phyloP scores from a whole-genome alignment of 371 early-diverging fungal species.

The Rhizopus microsporus region DNA sequence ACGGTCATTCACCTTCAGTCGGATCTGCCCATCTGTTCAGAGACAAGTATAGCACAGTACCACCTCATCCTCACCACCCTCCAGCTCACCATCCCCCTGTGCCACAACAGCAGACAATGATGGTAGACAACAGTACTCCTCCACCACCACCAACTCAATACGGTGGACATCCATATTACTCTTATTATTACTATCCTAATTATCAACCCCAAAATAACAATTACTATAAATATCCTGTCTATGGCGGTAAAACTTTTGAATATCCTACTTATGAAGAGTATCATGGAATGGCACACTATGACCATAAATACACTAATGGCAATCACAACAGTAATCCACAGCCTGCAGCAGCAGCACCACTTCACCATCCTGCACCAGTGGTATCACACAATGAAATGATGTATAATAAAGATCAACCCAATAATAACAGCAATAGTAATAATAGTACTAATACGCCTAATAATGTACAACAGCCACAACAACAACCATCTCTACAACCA shows the following conservation, averaged over 20 bases:
- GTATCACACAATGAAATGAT: neutral
- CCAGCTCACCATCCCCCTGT: neutral
- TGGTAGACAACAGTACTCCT: neutral
- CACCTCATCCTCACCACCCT: slow-evolving; percentile 6
- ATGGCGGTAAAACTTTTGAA: slow-evolving; percentile 1
- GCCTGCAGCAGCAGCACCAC: neutral
- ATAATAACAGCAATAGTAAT: neutral
- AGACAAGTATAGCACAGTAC: slow-evolving; percentile 14
- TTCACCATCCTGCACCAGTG: neutral
- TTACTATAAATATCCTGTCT: slow-evolving; percentile 3
- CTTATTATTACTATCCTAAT: slow-evolving; percentile 1
- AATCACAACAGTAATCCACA: neutral
- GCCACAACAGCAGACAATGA: neutral
- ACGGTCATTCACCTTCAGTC: slow-evolving; percentile 18
- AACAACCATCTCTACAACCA: too few species aligned
- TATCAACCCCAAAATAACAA: neutral
- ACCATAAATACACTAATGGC: neutral
- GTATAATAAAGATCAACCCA: slow-evolving; percentile 4
- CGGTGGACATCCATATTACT: slow-evolving; percentile 1
- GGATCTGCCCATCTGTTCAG: slow-evolving; percentile 9
- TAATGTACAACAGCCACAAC: slow-evolving; percentile 2
- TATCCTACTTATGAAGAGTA: slow-evolving; percentile 6
- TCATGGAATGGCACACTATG: neutral
- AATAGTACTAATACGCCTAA: neutral
- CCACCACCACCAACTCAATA: neutral